Conservation (phyloP, 2,329 filamentous ascomycete genomes). For the Fragosphaeria purpurea region DNA sequence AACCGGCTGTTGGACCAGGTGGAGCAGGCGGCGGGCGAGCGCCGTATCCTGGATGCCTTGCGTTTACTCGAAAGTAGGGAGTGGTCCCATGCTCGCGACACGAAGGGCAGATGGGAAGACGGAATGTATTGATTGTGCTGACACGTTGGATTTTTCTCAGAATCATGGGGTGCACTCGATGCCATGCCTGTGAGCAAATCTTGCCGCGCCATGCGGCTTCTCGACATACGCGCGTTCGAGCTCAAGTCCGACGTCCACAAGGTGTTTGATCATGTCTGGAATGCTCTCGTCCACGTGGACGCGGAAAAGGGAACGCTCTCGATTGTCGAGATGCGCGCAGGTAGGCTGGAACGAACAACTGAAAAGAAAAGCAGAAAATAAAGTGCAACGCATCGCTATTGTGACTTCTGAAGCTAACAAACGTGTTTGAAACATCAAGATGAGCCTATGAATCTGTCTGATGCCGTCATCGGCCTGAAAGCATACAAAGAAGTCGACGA, state of each 20-base stretch:
- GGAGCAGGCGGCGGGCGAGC: slow-evolving; percentile 44
- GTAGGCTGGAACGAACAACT: slow-evolving; percentile 4
- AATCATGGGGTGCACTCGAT: slow-evolving; percentile 48
- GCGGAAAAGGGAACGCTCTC: slow-evolving; percentile 41
- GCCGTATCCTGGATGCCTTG: slow-evolving; percentile 46
- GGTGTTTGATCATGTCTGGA: slow-evolving; percentile 62
- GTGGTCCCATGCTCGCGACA: neutral
- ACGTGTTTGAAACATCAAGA: slow-evolving; percentile 20
- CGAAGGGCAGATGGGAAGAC: no score
- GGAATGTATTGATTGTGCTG: no score
- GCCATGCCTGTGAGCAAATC: slow-evolving; percentile 50
- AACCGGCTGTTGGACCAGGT: slow-evolving; percentile 53
- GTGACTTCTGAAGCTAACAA: neutral
- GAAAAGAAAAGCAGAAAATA: neutral
- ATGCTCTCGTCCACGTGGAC: slow-evolving; percentile 54
- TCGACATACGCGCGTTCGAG: slow-evolving; percentile 55
- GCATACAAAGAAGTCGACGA: slow-evolving; percentile 52
- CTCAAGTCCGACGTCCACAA: slow-evolving; percentile 58
- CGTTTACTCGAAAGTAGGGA: slow-evolving; percentile 44
- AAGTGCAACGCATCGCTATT: no score
- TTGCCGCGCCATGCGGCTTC: slow-evolving; percentile 52
- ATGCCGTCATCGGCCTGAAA: slow-evolving; percentile 46
- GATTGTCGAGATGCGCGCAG: slow-evolving; percentile 34
- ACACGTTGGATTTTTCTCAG: slow-evolving; percentile 20
- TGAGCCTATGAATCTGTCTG: slow-evolving; percentile 41